Conservation (phyloP, 2,329 filamentous ascomycete genomes). For the Gaeumannomyces tritici region DNA sequence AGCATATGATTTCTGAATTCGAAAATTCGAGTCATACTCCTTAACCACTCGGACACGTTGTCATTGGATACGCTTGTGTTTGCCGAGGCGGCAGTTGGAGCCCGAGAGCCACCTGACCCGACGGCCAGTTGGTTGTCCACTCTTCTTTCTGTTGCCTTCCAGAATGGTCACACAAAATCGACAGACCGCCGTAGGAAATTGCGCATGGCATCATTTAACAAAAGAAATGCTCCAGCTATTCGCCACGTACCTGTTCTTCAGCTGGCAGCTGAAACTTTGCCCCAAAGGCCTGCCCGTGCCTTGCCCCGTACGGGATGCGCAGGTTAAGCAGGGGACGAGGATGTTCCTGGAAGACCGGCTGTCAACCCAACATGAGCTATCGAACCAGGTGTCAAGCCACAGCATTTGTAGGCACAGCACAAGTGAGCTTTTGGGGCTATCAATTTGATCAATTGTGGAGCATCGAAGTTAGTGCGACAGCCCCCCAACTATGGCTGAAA, state of each 20-base stretch:
- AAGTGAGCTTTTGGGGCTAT: neutral
- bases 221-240: neutral
- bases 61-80: neutral
- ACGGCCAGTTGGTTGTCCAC: neutral
- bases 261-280: neutral
- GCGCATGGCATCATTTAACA: neutral
- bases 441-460: neutral
- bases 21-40: neutral
- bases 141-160: too few species aligned
- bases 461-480: too few species aligned
- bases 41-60: neutral
- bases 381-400: neutral
- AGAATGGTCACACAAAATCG: neutral
- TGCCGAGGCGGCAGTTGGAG: neutral
- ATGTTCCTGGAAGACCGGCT: neutral
- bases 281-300: neutral
- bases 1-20: neutral
- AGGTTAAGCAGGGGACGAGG: neutral
- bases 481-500: too few species aligned
- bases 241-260: neutral
- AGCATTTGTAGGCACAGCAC: neutral
- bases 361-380: neutral
- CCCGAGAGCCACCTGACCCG: neutral
- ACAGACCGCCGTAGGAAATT: neutral
- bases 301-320: too few species aligned